A percentile compares a stretch with the other conserved stretches of the same genome.
Conservation (phyloP, 768 basidiomycete species). For the Tricholoma saponaceum region DNA sequence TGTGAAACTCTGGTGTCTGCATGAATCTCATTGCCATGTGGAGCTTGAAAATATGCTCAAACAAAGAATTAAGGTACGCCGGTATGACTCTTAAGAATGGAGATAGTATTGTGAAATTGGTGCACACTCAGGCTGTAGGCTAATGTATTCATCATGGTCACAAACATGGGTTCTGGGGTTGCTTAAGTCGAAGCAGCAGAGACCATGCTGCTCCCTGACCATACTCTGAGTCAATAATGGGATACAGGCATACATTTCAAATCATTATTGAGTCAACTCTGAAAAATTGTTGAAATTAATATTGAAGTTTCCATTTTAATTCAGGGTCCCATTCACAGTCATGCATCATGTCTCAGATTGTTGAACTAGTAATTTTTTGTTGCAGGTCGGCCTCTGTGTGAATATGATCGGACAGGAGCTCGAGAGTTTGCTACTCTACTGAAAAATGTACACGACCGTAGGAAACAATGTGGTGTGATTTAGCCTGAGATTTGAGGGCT, state of each 20-base stretch:
- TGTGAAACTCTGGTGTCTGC: neutral
- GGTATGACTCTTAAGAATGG: neutral
- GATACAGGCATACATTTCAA: neutral
- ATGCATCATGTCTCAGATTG: neutral
- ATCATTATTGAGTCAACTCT: neutral
- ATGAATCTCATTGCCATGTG: neutral
- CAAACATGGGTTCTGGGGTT: neutral
- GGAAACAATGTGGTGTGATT: neutral
- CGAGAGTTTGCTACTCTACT: neutral
- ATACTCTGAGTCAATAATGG: neutral
- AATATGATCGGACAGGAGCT: neutral
- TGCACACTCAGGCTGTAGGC: neutral
- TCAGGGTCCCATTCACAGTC: neutral
- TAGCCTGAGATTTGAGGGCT: slow-evolving; percentile 1
- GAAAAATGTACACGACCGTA: neutral
- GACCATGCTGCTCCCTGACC: neutral
- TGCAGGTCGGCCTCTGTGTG: neutral
- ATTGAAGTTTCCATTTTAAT: neutral
- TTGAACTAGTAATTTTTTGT: neutral
- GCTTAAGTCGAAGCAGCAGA: neutral
- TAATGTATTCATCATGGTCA: neutral
- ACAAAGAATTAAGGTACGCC: neutral
- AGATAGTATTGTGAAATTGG: neutral
- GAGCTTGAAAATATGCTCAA: neutral
- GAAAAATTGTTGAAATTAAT: neutral